Conservation (phyloP, 768 basidiomycete genomes). For the Pleurotus ostreatus region DNA sequence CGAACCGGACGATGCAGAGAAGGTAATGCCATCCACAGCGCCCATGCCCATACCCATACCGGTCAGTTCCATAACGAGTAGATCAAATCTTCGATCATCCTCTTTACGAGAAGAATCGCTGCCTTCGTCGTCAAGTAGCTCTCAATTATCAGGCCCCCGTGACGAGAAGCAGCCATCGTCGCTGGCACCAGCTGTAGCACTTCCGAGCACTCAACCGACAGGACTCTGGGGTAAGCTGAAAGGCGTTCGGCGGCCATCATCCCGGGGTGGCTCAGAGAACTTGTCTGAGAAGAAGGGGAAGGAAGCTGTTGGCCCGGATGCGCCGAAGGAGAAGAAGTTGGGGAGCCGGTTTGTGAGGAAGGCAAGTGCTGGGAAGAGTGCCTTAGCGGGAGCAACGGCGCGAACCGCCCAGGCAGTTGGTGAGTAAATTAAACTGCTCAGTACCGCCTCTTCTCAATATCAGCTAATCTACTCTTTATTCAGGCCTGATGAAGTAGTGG, state of each 20-base stretch:
- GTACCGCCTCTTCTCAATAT: background rate
- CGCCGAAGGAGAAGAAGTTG: slow-evolving; percentile 12
- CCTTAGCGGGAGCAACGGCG: slow-evolving; percentile 8
- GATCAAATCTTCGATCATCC: background rate
- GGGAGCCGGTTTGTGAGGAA: slow-evolving; percentile 9
- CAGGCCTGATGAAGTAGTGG: slow-evolving; percentile 1
- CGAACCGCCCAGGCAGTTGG: slow-evolving; percentile 12
- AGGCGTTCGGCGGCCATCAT: slow-evolving; percentile 8
- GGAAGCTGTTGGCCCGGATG: slow-evolving; percentile 6
- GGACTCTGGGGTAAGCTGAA: slow-evolving; percentile 13
- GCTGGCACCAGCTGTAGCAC: too few species aligned
- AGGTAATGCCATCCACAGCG: background rate
- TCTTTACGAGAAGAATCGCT: too few species aligned
- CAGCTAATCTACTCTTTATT: background rate
- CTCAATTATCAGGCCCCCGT: background rate
- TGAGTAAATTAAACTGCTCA: background rate
- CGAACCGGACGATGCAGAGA: background rate
- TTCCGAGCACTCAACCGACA: background rate
- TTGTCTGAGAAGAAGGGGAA: background rate
- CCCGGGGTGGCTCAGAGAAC: background rate
- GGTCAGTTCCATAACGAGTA: background rate
- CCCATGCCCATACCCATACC: background rate
- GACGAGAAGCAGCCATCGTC: background rate
- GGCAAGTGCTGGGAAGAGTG: slow-evolving; percentile 11
- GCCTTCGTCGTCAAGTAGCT: background rate